A percentile compares a stretch with the other conserved stretches of the same genome.
Conservation (phyloP, 1,284 basidiomycete species). For the Ceratobasidium theobromae region DNA sequence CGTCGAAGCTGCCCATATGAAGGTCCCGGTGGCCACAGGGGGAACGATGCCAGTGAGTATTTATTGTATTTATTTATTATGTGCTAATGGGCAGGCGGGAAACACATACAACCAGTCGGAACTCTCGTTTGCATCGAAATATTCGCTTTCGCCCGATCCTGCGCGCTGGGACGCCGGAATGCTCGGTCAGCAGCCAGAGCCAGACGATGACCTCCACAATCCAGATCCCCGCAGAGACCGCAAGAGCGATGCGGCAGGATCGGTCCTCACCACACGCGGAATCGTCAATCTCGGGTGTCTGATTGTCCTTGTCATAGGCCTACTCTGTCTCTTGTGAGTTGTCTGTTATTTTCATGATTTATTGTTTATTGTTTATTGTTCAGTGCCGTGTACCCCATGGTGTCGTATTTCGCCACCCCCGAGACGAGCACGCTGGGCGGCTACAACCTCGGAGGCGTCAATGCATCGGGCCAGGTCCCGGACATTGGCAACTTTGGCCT, state of each 20-base stretch:
- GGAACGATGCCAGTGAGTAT: background rate
- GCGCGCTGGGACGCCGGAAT: conserved; percentile 36
- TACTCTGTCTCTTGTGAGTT: conserved; percentile 75
- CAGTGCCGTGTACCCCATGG: conserved; percentile 50
- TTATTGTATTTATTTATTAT: background rate
- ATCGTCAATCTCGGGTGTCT: conserved; percentile 77
- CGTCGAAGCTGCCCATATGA: background rate
- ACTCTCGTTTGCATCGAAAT: conserved; percentile 30
- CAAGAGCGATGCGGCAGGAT: conserved; percentile 59
- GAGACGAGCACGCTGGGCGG: conserved; percentile 36
- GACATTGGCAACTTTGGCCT: conserved; percentile 68
- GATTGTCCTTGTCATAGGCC: conserved; percentile 57
- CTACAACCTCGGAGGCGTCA: conserved; percentile 53
- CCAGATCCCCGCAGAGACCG: conserved; percentile 64
- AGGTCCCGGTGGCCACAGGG: background rate
- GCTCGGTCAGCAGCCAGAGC: conserved; percentile 38
- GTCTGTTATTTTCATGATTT: background rate
- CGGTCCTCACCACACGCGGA: conserved; percentile 70
- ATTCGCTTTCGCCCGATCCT: conserved; percentile 38
- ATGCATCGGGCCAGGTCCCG: conserved; percentile 54
- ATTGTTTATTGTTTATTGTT: background rate
- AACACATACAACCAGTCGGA: background rate
- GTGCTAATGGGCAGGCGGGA: background rate
- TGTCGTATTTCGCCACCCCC: conserved; percentile 42
- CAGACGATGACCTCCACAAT: conserved; percentile 48